Conservation (phyloP, 257 asterid genomes). For the Solanum clarkiae region DNA sequence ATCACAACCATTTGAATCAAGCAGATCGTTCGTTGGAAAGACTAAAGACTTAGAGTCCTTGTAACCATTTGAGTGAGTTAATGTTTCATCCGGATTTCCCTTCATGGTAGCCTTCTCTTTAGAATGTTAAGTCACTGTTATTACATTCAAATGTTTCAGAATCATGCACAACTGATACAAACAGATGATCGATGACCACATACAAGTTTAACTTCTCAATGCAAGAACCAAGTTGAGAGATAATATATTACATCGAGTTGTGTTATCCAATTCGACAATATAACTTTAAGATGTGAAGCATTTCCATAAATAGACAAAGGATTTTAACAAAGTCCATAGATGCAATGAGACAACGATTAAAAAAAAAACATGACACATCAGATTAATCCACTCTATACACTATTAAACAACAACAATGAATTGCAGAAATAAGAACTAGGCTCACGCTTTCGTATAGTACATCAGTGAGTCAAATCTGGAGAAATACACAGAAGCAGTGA, state of each 20-base stretch:
- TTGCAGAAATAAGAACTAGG: background rate
- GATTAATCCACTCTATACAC: background rate
- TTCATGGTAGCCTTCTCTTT: slow-evolving; percentile 38
- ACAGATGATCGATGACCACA: background rate
- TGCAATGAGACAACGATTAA: background rate
- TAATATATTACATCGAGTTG: background rate
- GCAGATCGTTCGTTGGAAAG: slow-evolving; percentile 18
- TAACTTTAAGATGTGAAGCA: background rate
- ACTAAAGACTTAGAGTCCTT: slow-evolving; percentile 18
- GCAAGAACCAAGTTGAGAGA: background rate
- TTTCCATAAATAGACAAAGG: background rate
- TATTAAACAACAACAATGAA: background rate
- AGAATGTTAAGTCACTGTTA: slow-evolving; percentile 26
- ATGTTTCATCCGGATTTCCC: slow-evolving; percentile 32
- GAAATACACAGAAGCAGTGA: slow-evolving; percentile 43
- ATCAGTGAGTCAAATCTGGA: slow-evolving; percentile 34
- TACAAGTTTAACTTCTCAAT: background rate
- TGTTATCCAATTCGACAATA: background rate
- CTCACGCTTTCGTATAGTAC: slow-evolving; percentile 33
- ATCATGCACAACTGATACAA: background rate
- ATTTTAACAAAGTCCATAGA: background rate
- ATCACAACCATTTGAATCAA: slow-evolving; percentile 16
- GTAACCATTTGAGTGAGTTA: slow-evolving; percentile 21
- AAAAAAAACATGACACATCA: background rate
- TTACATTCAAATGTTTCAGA: slow-evolving; percentile 12